Evolutionary conservation across 2,329 filamentous ascomycete genomes (phyloP), one percentile per base, ranked within the genome.

Genomic region (Hypoxylon sp.): DNA sequence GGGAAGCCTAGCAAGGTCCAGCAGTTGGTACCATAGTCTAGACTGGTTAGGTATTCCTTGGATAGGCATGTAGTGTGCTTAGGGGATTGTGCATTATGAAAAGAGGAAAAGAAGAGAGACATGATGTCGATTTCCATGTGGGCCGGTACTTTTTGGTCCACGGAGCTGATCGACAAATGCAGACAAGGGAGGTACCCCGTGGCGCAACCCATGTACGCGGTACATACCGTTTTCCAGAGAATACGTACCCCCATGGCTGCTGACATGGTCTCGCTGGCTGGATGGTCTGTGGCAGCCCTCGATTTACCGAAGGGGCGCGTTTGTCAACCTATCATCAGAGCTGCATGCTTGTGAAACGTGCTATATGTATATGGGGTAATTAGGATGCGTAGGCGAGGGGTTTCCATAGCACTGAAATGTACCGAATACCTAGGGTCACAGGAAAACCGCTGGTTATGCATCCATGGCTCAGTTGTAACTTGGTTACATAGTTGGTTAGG

Each of bases 361-460:
- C 56, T 57, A 49, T 57, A 47, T 35, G 51, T 59, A 54, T 57
- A 59, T 59, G 56, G 56, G 52, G 53, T 59, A 59, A 57, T 57
- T 57, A 57, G 42, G 52, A 54, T 47, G 34, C 53, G 9, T 51
- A 54, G 36, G 49, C 56, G 53, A 59, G 37, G 52, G 40, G 43
- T 44, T 44, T 36, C 29, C 25, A 34, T 50, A 19, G 45, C 47
- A 51, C 43, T 35, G 20, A 55, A 34, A 25, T 25, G 30, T n/a
- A n/a, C n/a, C n/a, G n/a, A n/a, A n/a, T n/a, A n/a, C n/a, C n/a
- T n/a, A 47, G 29, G 36, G 41, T 49, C 48, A 31, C 23, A 52
- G 44, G 25, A 47, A 27, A 51, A 42, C 43, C 52, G 34, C 26
- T 35, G 21, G 36, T 40, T n/a, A 30, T 26, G 37, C 26, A 38